These are phyloP conservation scores for Artemisia tridentata DNA, from an alignment of 129 eudicot genomes.

Conservation along the genomic window DNA sequence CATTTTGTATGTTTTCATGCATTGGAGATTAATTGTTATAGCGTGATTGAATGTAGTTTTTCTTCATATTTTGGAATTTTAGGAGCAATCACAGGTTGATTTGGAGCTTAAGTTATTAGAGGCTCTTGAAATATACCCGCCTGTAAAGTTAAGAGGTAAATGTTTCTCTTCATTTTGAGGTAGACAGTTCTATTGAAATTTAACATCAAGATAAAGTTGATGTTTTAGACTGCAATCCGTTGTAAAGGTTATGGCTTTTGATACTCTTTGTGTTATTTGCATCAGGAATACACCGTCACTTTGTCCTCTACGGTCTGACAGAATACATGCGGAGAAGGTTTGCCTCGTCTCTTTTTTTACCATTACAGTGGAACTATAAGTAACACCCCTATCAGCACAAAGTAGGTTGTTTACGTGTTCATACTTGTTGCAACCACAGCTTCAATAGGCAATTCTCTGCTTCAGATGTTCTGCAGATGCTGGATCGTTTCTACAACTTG, in stretches of 20 bases:
- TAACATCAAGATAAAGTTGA: not conserved
- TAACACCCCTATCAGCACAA: not conserved
- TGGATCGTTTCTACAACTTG: constrained; percentile 88
- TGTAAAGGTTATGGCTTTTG: constrained; percentile 1
- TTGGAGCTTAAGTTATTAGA: constrained; percentile 79
- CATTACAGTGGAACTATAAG: not conserved
- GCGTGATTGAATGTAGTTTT: no score
- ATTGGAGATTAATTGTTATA: no score
- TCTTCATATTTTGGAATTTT: not conserved
- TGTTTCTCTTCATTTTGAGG: not conserved
- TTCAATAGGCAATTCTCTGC: constrained; percentile 70
- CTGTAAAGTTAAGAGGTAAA: constrained; percentile 69
- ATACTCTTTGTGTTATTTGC: constrained; percentile 1
- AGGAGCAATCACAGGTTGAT: constrained; percentile 85
- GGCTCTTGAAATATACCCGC: constrained; percentile 94
- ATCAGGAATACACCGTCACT: constrained; percentile 84
- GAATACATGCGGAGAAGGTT: constrained; percentile 84
- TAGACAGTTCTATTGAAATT: not conserved
- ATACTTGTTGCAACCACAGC: constrained; percentile 37
- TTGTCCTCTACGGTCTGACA: constrained; percentile 87
- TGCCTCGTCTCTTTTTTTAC: not conserved
- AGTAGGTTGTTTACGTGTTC: constrained; percentile 7
- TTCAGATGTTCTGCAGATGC: constrained; percentile 77
- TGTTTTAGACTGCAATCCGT: no score
- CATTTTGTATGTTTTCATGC: no score